Evolutionary conservation across 129 eudicot genomes (phyloP).

Genomic region (Flaveria ramosissima): DNA sequence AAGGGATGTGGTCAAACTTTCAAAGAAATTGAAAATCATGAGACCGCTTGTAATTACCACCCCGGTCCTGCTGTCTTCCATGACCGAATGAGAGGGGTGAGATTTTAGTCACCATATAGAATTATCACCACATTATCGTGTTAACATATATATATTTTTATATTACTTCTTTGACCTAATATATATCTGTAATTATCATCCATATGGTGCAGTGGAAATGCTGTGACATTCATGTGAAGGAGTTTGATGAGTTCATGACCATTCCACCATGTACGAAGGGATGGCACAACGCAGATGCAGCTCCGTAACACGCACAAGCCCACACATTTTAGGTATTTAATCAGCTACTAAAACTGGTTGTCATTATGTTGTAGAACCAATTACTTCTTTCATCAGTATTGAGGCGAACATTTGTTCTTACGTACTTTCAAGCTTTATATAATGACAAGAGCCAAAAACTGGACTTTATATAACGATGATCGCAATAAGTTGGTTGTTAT

Average conservation of each 20-base stretch:
- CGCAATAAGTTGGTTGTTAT: not conserved
- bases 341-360: conserved; percentile 19
- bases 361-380: conserved; percentile 27
- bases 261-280: conserved; percentile 91
- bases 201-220: conserved; percentile 84
- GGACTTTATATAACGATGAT: conserved; percentile 4
- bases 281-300: conserved; percentile 90
- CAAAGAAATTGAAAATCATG: conserved; percentile 85
- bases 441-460: conserved; percentile 19
- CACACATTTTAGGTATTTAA: conserved; percentile 9
- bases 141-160: not conserved
- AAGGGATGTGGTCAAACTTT: conserved; percentile 95
- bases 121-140: not conserved
- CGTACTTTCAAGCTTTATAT: conserved; percentile 2
- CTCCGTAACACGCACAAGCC: conserved; percentile 27
- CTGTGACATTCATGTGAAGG: conserved; percentile 95
- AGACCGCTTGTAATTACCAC: conserved; percentile 84
- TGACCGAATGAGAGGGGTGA: conserved; percentile 96
- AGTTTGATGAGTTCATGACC: conserved; percentile 89
- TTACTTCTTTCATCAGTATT: conserved; percentile 22
- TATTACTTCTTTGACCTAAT: not conserved
- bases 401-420: conserved; percentile 19
- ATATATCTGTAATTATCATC: conserved; percentile 25
- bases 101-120: conserved; percentile 16
- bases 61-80: conserved; percentile 97